Evolutionary conservation across 2,329 filamentous ascomycete genomes (phyloP), one percentile per base, ranked within the genome.

Genomic region (Fusarium proliferatum): DNA sequence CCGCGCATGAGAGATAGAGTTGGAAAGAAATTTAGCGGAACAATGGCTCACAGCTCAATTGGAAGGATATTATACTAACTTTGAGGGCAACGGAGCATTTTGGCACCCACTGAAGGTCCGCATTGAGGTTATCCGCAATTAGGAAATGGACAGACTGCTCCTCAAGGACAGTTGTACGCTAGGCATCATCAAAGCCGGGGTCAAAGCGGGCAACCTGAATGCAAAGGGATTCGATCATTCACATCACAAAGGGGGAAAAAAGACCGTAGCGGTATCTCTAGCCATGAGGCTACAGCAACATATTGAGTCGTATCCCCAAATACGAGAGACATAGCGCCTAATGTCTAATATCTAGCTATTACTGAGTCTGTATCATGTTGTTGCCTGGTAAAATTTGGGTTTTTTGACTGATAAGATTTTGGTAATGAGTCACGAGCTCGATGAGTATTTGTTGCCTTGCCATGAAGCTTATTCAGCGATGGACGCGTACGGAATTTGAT

Each of bases 161-260:
- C 19, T 28, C 12, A 28, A 15, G 19, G 19, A 16, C 45, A 15
- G 33, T 33, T 33, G 30, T 11, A 33, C 30, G 30, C 10, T 9
- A 11, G 12, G 33, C 33, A 33, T 33, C 33, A 33, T 33, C 5
- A 5, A 12, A 33, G 33, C 33, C 4, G 11, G 5, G 12, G 33
- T 33, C 5, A 13, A 33, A 12, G 3, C 5, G 12, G 10, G 33
- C 33, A 33, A 33, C 33, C 33, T 33, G 11, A 33, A 33, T 13
- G 12, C 33, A 33, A 33, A 13, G 3, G 33, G n/a, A 46, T 21
- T 21, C 17, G 26, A 46, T 15, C 8, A 28, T 28, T 5, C 5
- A 8, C 1, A 3, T 7, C 3, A 46, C 9, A 28, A 21, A 46
- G 12, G 5, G 3, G 4, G 1, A 5, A 9, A 19, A n/a, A n/a